Percentiles rank a stretch among this genome's conserved stretches.
Conservation (phyloP, 768 basidiomycete species). For the Boletales sp. region DNA sequence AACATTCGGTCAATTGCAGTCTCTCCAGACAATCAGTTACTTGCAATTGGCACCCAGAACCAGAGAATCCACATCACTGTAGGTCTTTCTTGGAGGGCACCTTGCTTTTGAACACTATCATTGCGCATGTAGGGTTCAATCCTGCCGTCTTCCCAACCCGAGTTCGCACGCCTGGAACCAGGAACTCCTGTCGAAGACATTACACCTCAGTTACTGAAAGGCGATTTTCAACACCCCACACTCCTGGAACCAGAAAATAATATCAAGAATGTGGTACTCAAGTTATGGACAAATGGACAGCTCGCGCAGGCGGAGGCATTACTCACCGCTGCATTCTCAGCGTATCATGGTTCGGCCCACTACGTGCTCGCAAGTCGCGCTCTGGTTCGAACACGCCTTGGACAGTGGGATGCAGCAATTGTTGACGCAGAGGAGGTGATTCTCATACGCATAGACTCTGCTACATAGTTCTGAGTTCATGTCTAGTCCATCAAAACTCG, state of each 20-base stretch:
- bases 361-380: conserved; percentile 2
- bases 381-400: conserved; percentile 2
- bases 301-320: background rate
- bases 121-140: no score
- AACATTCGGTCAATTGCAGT: no score
- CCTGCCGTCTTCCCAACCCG: background rate
- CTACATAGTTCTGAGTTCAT: no score
- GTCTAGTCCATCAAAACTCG: conserved; percentile 2
- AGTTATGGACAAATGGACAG: background rate
- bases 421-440: conserved; percentile 1
- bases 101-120: background rate
- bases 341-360: background rate
- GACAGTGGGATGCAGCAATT: conserved; percentile 1
- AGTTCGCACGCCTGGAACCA: background rate
- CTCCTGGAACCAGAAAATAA: no score
- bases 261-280: background rate
- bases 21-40: no score
- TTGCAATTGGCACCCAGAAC: background rate
- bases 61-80: background rate
- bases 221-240: no score
- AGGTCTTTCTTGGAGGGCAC: no score
- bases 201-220: no score
- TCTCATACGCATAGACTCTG: background rate
- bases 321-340: background rate
- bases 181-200: background rate